A percentile compares a stretch with the other conserved stretches of the same genome.
These are phyloP conservation scores for Citrus sp. DNA, from an alignment of 345 rosid genomes.

Conservation along the genomic window DNA sequence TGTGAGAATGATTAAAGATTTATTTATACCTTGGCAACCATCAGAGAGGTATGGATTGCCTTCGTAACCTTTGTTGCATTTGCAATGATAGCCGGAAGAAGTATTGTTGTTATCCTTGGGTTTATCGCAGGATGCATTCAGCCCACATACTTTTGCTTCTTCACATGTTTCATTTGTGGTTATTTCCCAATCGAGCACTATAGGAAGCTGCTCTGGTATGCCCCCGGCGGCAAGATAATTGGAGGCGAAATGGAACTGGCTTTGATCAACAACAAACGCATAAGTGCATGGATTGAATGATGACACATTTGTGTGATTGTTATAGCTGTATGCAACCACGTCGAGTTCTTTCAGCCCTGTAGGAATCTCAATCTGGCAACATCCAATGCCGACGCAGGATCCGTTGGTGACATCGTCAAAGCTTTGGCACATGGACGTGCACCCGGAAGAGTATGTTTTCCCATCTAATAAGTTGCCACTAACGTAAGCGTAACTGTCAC, in stretches of 20 bases:
- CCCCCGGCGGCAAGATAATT: not conserved
- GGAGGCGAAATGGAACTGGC: not conserved
- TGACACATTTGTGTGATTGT: not conserved
- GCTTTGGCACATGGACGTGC: conserved; percentile 3
- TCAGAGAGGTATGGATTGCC: conserved; percentile 31
- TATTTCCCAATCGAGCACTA: conserved; percentile 19
- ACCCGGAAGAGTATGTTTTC: no score
- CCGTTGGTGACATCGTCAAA: not conserved
- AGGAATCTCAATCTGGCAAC: conserved; percentile 28
- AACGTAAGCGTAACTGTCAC: conserved; percentile 15
- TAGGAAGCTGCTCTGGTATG: not conserved
- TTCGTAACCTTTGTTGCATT: conserved; percentile 18
- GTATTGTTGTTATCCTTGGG: not conserved
- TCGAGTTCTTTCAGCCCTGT: not conserved
- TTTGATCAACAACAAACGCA: conserved; percentile 30
- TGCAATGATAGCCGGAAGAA: conserved; percentile 26
- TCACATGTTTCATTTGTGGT: not conserved
- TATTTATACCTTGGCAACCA: not conserved
- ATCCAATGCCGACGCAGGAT: conserved; percentile 28
- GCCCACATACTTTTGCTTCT: not conserved
- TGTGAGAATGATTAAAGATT: not conserved
- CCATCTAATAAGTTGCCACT: no score
- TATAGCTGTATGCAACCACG: not conserved
- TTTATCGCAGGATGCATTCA: conserved; percentile 9
- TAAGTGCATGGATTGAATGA: conserved; percentile 17